phyloP scores from a whole-genome alignment of 139 green algal species.

The Mesostigma viride region DNA sequence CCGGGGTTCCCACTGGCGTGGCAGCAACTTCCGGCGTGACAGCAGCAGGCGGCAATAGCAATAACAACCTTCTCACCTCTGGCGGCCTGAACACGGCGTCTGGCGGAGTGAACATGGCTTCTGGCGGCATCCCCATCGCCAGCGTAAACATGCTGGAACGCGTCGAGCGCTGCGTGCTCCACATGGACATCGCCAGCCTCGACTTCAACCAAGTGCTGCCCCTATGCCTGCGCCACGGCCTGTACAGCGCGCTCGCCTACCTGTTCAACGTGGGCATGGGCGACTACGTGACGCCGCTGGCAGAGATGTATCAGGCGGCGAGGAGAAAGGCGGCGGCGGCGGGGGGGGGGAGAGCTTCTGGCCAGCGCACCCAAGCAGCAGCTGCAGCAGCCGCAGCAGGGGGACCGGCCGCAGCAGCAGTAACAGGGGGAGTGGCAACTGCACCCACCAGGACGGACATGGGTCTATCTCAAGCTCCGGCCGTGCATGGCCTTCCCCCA shows the following conservation, averaged over 20 bases:
- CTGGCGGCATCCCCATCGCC: too few relatives aligned
- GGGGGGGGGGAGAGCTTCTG: not conserved
- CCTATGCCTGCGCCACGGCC: constrained; percentile 57
- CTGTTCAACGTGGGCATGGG: constrained; percentile 58
- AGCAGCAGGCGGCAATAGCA: too few relatives aligned
- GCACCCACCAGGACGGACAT: too few relatives aligned
- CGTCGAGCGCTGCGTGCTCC: constrained; percentile 74
- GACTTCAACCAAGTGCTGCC: constrained; percentile 77
- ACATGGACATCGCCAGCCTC: constrained; percentile 66
- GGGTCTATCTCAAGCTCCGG: too few relatives aligned
- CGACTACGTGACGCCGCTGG: constrained; percentile 63
- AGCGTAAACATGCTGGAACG: too few relatives aligned
- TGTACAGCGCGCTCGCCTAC: constrained; percentile 60
- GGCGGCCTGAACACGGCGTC: not conserved
- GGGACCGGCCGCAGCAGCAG: too few relatives aligned
- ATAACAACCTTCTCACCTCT: too few relatives aligned
- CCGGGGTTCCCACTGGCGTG: not conserved
- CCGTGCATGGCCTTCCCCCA: too few relatives aligned
- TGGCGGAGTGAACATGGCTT: constrained; percentile 29
- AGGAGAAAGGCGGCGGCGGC: not conserved
- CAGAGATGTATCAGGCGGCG: constrained; percentile 41
- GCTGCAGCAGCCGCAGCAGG: too few relatives aligned
- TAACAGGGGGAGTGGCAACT: too few relatives aligned
- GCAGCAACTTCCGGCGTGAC: too few relatives aligned
- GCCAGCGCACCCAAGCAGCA: too few relatives aligned